Evolutionary conservation across 768 basidiomycete species (phyloP).

Genomic region (Trametes maxima): DNA sequence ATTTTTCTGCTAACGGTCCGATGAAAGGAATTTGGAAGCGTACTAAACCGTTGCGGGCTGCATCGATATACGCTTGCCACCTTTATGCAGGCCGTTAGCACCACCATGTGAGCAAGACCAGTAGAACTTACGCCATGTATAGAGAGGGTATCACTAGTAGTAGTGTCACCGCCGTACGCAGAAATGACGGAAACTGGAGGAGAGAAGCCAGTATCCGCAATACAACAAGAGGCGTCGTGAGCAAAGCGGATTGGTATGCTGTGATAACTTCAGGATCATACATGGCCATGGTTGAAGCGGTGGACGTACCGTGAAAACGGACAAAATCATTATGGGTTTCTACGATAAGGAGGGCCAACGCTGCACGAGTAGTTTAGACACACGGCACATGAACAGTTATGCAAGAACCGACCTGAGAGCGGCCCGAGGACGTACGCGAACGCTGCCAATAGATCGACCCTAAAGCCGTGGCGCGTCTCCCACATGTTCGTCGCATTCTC

Average conservation of each 20-base stretch:
- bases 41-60: constrained; percentile 51
- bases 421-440: constrained; percentile 70
- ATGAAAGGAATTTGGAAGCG: constrained; percentile 64
- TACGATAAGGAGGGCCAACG: constrained; percentile 63
- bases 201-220: constrained; percentile 58
- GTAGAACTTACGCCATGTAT: constrained; percentile 58
- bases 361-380: constrained; percentile 35
- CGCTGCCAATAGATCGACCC: constrained; percentile 69
- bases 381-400: neutral
- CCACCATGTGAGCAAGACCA: neutral
- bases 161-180: constrained; percentile 52
- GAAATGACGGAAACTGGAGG: constrained; percentile 53
- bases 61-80: constrained; percentile 54
- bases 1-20: constrained; percentile 66
- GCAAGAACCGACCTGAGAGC: constrained; percentile 57
- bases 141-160: constrained; percentile 43
- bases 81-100: constrained; percentile 32
- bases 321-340: constrained; percentile 79
- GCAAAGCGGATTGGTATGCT: constrained; percentile 81
- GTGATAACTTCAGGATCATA: neutral
- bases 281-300: neutral
- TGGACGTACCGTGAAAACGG: constrained; percentile 69
- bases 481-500: constrained; percentile 55
- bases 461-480: constrained; percentile 69
- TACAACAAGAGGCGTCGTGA: constrained; percentile 63